phyloP scores from a whole-genome alignment of 495 filamentous ascomycete genomes.

The Penicillium antarcticum region DNA sequence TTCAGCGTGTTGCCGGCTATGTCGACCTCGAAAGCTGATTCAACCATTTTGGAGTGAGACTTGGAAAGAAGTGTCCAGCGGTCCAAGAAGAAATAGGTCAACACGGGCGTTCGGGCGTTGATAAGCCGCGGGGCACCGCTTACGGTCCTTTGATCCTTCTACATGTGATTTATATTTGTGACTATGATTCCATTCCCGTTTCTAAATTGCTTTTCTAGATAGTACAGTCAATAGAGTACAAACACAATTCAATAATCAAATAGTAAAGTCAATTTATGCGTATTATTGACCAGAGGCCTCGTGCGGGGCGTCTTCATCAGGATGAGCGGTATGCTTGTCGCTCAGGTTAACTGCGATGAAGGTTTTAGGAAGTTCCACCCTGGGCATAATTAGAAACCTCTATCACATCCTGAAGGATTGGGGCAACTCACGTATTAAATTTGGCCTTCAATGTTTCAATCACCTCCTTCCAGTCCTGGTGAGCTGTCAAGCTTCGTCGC shows the following conservation, averaged over 20 bases:
- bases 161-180: no score
- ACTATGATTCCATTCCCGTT: not conserved
- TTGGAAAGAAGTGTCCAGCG: no score
- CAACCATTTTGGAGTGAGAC: not conserved
- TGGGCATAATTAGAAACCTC: slow-evolving; percentile 26
- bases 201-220: not conserved
- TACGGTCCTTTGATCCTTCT: not conserved
- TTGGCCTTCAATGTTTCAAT: slow-evolving; percentile 91
- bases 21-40: slow-evolving; percentile 1
- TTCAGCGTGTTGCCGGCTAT: slow-evolving; percentile 10
- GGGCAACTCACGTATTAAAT: slow-evolving; percentile 76
- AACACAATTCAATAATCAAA: not conserved
- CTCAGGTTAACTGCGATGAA: slow-evolving; percentile 61
- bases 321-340: slow-evolving; percentile 21
- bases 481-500: slow-evolving; percentile 82
- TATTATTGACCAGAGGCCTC: not conserved
- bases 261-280: slow-evolving; percentile 1
- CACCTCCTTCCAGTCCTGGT: slow-evolving; percentile 91
- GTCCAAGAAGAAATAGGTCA: no score
- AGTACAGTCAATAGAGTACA: not conserved
- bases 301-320: slow-evolving; percentile 3
- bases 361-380: slow-evolving; percentile 89
- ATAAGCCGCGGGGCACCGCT: not conserved
- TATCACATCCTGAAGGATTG: not conserved
- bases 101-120: not conserved